Base-by-base conservation (phyloP, 78 protist genomes). In the Chrysochromulina tobinii region DNA sequence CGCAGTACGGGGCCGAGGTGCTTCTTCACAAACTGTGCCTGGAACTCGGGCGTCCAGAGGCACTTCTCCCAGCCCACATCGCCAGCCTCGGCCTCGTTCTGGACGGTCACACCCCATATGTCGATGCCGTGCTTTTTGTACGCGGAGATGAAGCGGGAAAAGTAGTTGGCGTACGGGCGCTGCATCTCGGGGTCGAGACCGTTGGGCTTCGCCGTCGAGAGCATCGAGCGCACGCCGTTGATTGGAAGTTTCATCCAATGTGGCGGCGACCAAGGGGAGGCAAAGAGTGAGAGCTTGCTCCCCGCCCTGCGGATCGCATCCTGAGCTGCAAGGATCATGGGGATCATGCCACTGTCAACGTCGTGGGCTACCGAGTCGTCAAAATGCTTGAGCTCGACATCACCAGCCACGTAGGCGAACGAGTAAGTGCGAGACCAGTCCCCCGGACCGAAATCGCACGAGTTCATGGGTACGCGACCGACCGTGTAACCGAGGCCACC, bases 181-280 rank as follows among this genome's bases (percentile, higher is more conserved):
- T 83, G 77, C 83, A 57, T 68, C 61, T 48, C 67, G 8, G 83
- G 83, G 8, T 50, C 57, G n/a, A 75, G 57, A 7, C 83, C 51
- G 57, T 75, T 75, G 7, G 83, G 83, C 8, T 2, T 2, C 6
- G 83, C 83, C 27, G 83, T 9, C 20, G 6, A 0, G 58, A 14
- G 38, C 58, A 75, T 27, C 20, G 27, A 7, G 27, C 17, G 54
- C 58, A 9, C 11, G 51, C 83, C 83, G 21, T 50, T 57, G 58
- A 75, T 57, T 17, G 83, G 83, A 18, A 50, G 58, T 89, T 93
- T 93, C 94, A 93, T 91, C 95, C 95, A 93, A 18, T 85, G 88
- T 6, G 95, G 95, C 86, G 93, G 91, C 17, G 87, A 51, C 95
- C 95, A 93, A 7, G 95, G 93, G 15, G 89, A 72, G 55, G 84